phyloP scores from a whole-genome alignment of 192 early-diverging fungal genomes.

The Dissophora globulifera region DNA sequence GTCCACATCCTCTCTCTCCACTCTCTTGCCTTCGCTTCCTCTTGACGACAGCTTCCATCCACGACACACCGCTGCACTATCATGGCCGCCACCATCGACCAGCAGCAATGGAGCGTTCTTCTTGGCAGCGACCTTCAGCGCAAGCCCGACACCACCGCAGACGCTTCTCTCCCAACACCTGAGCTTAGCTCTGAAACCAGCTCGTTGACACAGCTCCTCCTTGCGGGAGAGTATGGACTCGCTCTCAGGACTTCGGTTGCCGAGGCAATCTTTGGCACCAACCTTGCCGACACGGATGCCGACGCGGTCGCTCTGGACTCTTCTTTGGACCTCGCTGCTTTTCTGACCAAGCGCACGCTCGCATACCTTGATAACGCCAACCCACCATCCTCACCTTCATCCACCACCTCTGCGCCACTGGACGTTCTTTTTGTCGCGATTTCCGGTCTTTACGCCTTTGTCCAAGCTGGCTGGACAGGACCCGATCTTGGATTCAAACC shows the following conservation, averaged over 20 bases:
- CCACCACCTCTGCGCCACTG: slow-evolving; percentile 30
- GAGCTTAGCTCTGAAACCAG: slow-evolving; percentile 8
- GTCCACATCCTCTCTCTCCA: slow-evolving; percentile 1
- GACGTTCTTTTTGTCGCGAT: slow-evolving; percentile 69
- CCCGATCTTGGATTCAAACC: slow-evolving; percentile 74
- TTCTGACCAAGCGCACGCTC: slow-evolving; percentile 51
- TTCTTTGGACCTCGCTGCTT: slow-evolving; percentile 55
- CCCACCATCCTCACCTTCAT: not conserved
- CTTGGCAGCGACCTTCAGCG: slow-evolving; percentile 32
- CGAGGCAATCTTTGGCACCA: slow-evolving; percentile 62
- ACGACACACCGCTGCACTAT: not conserved
- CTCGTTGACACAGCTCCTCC: slow-evolving; percentile 38
- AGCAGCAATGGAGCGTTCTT: slow-evolving; percentile 46
- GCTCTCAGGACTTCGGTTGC: slow-evolving; percentile 59
- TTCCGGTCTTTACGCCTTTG: slow-evolving; percentile 81
- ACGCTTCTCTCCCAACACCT: slow-evolving; percentile 6
- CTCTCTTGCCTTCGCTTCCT: slow-evolving; percentile 2
- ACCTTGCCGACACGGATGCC: slow-evolving; percentile 31
- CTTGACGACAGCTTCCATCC: not conserved
- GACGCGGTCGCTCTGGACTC: slow-evolving; percentile 22
- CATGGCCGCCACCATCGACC: slow-evolving; percentile 25
- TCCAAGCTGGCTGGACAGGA: slow-evolving; percentile 92
- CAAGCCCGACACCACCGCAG: slow-evolving; percentile 9
- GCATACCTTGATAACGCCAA: slow-evolving; percentile 37
- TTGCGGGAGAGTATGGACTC: slow-evolving; percentile 62